Evolutionary conservation across 139 green algal genomes (phyloP).

Genomic region (Parachlorella kessleri): DNA sequence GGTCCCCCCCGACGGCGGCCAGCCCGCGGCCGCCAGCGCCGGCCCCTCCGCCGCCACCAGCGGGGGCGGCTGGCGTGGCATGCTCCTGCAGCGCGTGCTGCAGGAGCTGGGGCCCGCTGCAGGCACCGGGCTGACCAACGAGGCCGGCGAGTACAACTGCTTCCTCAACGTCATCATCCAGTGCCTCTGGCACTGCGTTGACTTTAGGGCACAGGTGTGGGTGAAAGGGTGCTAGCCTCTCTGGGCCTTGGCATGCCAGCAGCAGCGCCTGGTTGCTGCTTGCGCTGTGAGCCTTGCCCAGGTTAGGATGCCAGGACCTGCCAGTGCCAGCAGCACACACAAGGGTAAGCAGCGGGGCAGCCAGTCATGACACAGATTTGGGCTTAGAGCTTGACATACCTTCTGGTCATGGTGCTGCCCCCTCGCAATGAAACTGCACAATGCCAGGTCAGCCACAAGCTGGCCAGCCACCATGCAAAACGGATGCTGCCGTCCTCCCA

Average conservation of each 20-base stretch:
- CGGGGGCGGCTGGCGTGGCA: no score
- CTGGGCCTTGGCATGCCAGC: no score
- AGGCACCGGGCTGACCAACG: conserved; percentile 13
- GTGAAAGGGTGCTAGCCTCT: background rate
- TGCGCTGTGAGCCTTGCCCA: background rate
- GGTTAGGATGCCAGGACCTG: background rate
- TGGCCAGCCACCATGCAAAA: background rate
- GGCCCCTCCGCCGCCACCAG: background rate
- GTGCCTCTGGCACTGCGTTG: conserved; percentile 65
- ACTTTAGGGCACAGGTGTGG: conserved; percentile 25
- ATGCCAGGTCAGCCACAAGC: background rate
- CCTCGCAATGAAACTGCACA: no score
- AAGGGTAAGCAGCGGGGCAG: no score
- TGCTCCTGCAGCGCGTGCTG: no score
- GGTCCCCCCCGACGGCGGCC: background rate
- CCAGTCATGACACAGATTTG: no score
- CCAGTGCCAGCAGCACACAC: background rate
- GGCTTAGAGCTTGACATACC: no score
- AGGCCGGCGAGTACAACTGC: conserved; percentile 79
- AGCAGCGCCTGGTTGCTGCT: background rate
- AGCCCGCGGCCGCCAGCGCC: background rate
- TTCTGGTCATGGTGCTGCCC: no score
- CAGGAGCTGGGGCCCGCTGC: no score
- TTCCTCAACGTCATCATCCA: conserved; percentile 93
- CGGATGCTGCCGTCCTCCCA: background rate